A percentile compares a stretch with the other conserved stretches of the same genome.
phyloP scores from a whole-genome alignment of 257 asterid genomes.

The Solanum chiquidenum region DNA sequence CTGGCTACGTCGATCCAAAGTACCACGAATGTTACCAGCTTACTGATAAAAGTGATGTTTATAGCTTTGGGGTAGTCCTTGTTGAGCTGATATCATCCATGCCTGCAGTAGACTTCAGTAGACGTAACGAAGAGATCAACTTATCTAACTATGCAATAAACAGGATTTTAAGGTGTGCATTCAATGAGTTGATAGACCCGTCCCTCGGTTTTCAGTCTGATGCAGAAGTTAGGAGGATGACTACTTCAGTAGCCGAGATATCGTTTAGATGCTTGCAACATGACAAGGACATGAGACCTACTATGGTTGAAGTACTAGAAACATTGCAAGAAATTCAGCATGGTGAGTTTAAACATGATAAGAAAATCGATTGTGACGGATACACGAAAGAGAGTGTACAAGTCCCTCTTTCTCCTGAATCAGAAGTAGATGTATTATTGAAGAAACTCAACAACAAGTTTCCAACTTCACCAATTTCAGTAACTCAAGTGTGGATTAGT shows the following conservation, averaged over 20 bases:
- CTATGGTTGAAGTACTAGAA: not conserved
- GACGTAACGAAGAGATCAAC: constrained; percentile 4
- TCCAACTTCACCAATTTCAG: constrained; percentile 16
- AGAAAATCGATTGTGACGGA: not conserved
- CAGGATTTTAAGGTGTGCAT: not conserved
- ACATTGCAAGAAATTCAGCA: not conserved
- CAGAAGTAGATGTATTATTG: constrained; percentile 17
- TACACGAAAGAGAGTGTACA: not conserved
- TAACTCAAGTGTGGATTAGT: constrained; percentile 11
- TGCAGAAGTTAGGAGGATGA: constrained; percentile 1
- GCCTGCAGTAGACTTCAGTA: constrained; percentile 6
- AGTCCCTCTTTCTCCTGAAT: constrained; percentile 12
- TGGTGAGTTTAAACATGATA: not conserved
- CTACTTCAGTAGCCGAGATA: not conserved
- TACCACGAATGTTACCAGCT: constrained; percentile 12
- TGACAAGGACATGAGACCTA: constrained; percentile 1
- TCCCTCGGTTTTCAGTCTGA: not conserved
- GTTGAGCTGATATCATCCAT: constrained; percentile 8
- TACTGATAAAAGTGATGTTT: constrained; percentile 12
- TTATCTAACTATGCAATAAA: constrained; percentile 5
- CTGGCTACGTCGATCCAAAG: constrained; percentile 10
- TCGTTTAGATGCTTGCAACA: constrained; percentile 2
- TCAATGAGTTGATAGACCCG: not conserved
- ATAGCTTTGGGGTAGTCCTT: constrained; percentile 12
- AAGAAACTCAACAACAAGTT: constrained; percentile 1